phyloP scores from a whole-genome alignment of 352 stramenopile species.

The Thraustotheca clavata region DNA sequence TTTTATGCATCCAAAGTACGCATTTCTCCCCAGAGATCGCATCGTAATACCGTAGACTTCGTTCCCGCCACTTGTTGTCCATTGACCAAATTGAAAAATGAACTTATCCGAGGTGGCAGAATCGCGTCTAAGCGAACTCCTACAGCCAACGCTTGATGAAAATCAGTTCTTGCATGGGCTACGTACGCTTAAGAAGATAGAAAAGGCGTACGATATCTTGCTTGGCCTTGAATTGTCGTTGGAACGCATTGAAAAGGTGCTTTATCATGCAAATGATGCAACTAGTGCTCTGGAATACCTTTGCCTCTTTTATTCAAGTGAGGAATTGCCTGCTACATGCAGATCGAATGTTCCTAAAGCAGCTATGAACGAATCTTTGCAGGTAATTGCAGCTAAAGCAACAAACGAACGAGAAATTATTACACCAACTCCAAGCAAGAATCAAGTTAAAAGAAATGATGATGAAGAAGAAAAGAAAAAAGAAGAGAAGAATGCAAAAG shows the following conservation, averaged over 20 bases:
- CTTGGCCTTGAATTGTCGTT: background rate
- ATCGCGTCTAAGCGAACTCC: background rate
- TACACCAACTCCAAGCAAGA: slow-evolving; percentile 16
- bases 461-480: slow-evolving; percentile 30
- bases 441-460: background rate
- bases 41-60: slow-evolving; percentile 8
- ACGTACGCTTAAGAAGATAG: slow-evolving; percentile 18
- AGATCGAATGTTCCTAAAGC: slow-evolving; percentile 8
- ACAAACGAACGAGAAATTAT: background rate
- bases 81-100: too few species aligned
- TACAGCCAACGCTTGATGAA: background rate
- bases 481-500: slow-evolving; percentile 3
- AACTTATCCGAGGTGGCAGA: slow-evolving; percentile 3
- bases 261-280: slow-evolving; percentile 5
- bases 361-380: background rate
- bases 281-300: slow-evolving; percentile 11
- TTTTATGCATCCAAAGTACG: background rate
- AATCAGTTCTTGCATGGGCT: slow-evolving; percentile 10
- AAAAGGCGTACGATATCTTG: slow-evolving; percentile 18
- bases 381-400: background rate
- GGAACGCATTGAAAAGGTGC: slow-evolving; percentile 7
- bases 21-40: background rate
- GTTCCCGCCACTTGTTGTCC: too few species aligned
- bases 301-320: slow-evolving; percentile 14
- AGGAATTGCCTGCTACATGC: slow-evolving; percentile 2